These are phyloP conservation scores for Candida glucosophila DNA, from an alignment of 1,139 yeast genomes.

Conservation along the genomic window DNA sequence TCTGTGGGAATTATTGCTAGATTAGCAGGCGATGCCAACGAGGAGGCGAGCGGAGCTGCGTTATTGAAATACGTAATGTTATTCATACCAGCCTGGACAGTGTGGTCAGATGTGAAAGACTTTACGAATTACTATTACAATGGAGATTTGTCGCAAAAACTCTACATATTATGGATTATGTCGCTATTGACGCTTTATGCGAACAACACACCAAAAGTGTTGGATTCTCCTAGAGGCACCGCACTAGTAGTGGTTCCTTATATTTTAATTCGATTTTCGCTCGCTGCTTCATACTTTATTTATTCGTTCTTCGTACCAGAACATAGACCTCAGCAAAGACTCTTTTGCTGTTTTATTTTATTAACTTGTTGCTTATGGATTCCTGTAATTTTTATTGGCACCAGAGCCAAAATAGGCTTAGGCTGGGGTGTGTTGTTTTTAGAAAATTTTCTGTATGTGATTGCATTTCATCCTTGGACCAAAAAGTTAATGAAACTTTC, in stretches of 20 bases:
- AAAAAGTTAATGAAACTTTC: slow-evolving; percentile 33
- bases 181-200: slow-evolving; percentile 42
- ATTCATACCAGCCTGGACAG: slow-evolving; percentile 52
- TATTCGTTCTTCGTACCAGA: slow-evolving; percentile 47
- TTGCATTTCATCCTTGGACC: slow-evolving; percentile 39
- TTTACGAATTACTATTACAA: slow-evolving; percentile 57
- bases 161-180: slow-evolving; percentile 48
- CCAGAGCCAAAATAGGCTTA: slow-evolving; percentile 40
- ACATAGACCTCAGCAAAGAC: slow-evolving; percentile 44
- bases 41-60: slow-evolving; percentile 39
- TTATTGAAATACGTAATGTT: slow-evolving; percentile 42
- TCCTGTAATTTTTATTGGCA: slow-evolving; percentile 34
- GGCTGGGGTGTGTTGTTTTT: slow-evolving; percentile 31
- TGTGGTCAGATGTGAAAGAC: slow-evolving; percentile 60
- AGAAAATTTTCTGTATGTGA: slow-evolving; percentile 28
- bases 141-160: slow-evolving; percentile 51
- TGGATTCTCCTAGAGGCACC: slow-evolving; percentile 25
- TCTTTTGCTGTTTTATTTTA: slow-evolving; percentile 24
- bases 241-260: slow-evolving; percentile 40
- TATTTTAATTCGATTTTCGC: slow-evolving; percentile 35
- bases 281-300: slow-evolving; percentile 23
- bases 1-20: slow-evolving; percentile 58
- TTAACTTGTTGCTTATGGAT: slow-evolving; percentile 37
- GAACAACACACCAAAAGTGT: slow-evolving; percentile 38
- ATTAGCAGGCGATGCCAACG: slow-evolving; percentile 47